A percentile compares a stretch with the other conserved stretches of the same genome.
These are phyloP conservation scores for Verticillium isaacii DNA, from an alignment of 2,329 filamentous ascomycete genomes.

Conservation along the genomic window DNA sequence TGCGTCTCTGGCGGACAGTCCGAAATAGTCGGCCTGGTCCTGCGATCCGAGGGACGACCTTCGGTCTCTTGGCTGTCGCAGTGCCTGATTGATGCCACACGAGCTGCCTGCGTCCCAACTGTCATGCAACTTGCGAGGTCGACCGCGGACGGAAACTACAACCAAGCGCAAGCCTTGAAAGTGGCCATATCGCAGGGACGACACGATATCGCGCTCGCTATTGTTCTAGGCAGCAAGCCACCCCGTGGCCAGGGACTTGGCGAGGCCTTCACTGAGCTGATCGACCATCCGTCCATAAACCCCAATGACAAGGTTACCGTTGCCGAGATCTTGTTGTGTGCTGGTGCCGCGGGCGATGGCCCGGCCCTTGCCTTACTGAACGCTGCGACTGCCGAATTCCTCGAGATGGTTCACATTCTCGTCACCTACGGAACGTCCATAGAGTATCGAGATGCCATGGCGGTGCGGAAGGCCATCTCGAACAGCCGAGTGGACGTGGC, in stretches of 20 bases:
- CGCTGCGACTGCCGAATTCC: slow-evolving; percentile 43
- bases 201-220: slow-evolving; percentile 49
- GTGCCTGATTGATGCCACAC: slow-evolving; percentile 46
- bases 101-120: slow-evolving; percentile 43
- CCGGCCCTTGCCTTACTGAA: slow-evolving; percentile 42
- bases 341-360: slow-evolving; percentile 48
- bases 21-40: slow-evolving; percentile 40
- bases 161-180: slow-evolving; percentile 47
- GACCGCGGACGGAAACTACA: slow-evolving; percentile 47
- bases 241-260: slow-evolving; percentile 43
- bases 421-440: slow-evolving; percentile 49
- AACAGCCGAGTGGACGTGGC: slow-evolving; percentile 41
- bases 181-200: slow-evolving; percentile 42
- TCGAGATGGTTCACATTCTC: slow-evolving; percentile 51
- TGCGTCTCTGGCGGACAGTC: slow-evolving; percentile 41
- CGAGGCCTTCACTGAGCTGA: slow-evolving; percentile 43
- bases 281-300: slow-evolving; percentile 38
- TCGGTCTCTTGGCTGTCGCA: slow-evolving; percentile 38
- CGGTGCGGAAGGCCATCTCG: slow-evolving; percentile 43
- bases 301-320: slow-evolving; percentile 46
- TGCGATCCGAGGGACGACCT: slow-evolving; percentile 45
- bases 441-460: slow-evolving; percentile 46
- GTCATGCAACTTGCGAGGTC: slow-evolving; percentile 47
- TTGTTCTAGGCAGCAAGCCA: slow-evolving; percentile 48
- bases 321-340: slow-evolving; percentile 52